Base-by-base conservation (phyloP, 345 rosid species). In the Melaleuca alternifolia region DNA sequence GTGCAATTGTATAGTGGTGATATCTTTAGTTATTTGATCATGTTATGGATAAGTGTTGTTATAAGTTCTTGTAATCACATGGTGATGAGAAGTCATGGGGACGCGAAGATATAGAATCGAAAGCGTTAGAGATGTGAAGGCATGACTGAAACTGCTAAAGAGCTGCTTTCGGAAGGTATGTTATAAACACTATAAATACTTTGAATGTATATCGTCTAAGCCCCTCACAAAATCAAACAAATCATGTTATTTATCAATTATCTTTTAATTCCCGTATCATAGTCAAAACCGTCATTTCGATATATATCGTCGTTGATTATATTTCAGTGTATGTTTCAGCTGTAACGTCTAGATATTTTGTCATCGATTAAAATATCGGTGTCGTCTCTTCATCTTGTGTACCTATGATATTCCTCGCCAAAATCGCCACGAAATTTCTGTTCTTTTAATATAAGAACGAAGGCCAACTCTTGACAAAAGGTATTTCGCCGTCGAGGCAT, bases 321-420 rank as follows among this genome's bases (percentile, higher is more conserved):
- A 57, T 57, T 57, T 3, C 16, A 3, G 13, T 7, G 26, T 57
- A 26, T 57, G 1, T 57, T 26, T 11, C 11, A 11, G 11, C 1
- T 11, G 65, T 57, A 11, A n/a, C n/a, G 12, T 59, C 28, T 4
- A 59, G 6, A 59, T 59, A 12, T 59, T 59, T n/a, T 1, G 0
- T 6, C n/a, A 33, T 12, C 0, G 0, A 56, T 56, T n/a, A 26
- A 6, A 59, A n/a, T n/a, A 5, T 13, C 0, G 2, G 0, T 0
- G 14, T 57, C 5, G 8, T n/a, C 26, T 59, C 33, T 59, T 59
- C 0, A 26, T 11, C 8, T 59, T 59, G 71, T 41, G 41, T 51
- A 51, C 53, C 15, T 1, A 14, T 51, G 6, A 41, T 41, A 41
- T 41, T 41, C 41, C 41, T 13, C 16, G 13, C 15, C 15, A 6